Conservation (phyloP, 305 asterid species). For the Vinca major region DNA sequence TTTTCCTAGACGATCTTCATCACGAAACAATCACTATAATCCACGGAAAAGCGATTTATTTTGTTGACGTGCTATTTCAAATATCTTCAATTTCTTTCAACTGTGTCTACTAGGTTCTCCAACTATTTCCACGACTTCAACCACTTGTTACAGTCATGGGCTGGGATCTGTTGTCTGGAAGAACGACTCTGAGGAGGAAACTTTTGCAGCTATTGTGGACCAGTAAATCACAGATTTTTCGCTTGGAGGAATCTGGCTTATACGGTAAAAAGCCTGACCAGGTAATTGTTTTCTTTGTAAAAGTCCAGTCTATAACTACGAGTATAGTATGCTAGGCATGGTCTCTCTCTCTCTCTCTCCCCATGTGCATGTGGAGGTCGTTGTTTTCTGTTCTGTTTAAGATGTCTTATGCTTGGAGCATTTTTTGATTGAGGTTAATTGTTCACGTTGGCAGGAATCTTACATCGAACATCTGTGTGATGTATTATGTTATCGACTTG, state of each 20-base stretch:
- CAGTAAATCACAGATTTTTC: constrained; percentile 82
- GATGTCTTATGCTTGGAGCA: neutral
- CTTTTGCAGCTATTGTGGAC: constrained; percentile 90
- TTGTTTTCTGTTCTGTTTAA: neutral
- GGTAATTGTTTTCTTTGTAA: constrained; percentile 32
- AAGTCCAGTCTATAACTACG: neutral
- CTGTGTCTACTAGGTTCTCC: constrained; percentile 49
- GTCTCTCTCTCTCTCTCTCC: neutral
- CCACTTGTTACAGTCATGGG: constrained; percentile 96
- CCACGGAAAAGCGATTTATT: neutral
- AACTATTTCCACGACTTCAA: constrained; percentile 82
- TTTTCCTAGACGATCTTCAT: neutral
- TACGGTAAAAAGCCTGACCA: constrained; percentile 58
- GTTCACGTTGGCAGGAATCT: constrained; percentile 57
- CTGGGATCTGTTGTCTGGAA: constrained; percentile 95
- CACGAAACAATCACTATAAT: neutral
- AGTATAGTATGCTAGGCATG: neutral
- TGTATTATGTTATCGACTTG: constrained; percentile 83
- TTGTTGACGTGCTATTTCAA: constrained; percentile 13
- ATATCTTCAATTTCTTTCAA: constrained; percentile 14
- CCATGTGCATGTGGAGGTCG: neutral
- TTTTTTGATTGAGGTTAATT: constrained; percentile 19
- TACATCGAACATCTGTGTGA: constrained; percentile 90
- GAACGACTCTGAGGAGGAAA: constrained; percentile 66
- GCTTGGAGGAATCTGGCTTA: constrained; percentile 67